Evolutionary conservation across 1,284 basidiomycete genomes (phyloP).

Genomic region (Vanrija sp.): DNA sequence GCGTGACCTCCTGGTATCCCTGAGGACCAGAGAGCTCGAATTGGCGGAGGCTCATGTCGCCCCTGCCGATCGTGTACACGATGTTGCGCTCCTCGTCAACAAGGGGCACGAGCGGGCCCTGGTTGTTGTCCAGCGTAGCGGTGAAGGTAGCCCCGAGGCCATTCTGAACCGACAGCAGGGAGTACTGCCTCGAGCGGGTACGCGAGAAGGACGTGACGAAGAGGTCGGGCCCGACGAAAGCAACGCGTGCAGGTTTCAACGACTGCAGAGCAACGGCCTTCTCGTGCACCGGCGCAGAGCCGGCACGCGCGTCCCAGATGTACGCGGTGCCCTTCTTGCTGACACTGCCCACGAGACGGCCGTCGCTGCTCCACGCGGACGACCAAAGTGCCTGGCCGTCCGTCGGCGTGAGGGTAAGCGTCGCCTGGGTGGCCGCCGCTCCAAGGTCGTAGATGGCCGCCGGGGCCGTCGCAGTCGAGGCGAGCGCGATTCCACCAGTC

Average conservation of each 20-base stretch:
- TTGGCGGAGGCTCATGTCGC: slow-evolving; percentile 50
- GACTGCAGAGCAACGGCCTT: slow-evolving; percentile 31
- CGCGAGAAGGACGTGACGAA: slow-evolving; percentile 49
- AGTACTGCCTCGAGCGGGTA: slow-evolving; percentile 32
- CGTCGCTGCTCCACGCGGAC: slow-evolving; percentile 45
- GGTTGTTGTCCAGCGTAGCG: slow-evolving; percentile 46
- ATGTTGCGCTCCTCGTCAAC: slow-evolving; percentile 48
- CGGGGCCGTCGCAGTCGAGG: slow-evolving; percentile 19
- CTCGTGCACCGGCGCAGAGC: slow-evolving; percentile 14
- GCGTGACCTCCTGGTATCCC: slow-evolving; percentile 41
- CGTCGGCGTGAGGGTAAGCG: slow-evolving; percentile 18
- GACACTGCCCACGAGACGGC: slow-evolving; percentile 37
- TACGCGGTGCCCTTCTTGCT: slow-evolving; percentile 41
- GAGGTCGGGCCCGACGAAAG: slow-evolving; percentile 39
- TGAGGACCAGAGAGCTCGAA: slow-evolving; percentile 43
- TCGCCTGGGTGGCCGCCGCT: slow-evolving; percentile 9
- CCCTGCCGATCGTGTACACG: slow-evolving; percentile 46
- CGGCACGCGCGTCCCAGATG: slow-evolving; percentile 42
- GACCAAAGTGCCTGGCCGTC: slow-evolving; percentile 35
- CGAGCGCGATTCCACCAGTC: slow-evolving; percentile 40
- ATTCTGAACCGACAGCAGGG: slow-evolving; percentile 27
- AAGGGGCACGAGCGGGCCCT: slow-evolving; percentile 42
- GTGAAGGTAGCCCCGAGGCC: slow-evolving; percentile 30
- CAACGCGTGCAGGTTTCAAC: slow-evolving; percentile 41
- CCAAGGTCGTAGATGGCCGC: slow-evolving; percentile 43